phyloP scores from a whole-genome alignment of 768 basidiomycete species.

The Leucosporidium scottii region DNA sequence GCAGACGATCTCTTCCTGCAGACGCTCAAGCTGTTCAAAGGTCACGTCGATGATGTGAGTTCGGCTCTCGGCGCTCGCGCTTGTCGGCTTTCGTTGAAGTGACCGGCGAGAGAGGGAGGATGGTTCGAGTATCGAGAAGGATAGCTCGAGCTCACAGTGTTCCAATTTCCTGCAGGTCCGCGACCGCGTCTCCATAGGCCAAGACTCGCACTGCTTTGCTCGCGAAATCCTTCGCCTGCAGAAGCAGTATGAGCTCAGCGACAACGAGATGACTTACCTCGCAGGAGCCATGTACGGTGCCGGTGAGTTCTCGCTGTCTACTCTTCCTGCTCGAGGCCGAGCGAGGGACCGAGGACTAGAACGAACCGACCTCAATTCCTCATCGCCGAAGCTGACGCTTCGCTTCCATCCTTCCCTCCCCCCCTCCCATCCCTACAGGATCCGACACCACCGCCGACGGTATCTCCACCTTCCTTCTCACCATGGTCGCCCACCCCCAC shows the following conservation, averaged over 20 bases:
- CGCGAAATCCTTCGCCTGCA: constrained; percentile 24
- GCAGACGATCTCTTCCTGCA: constrained; percentile 27
- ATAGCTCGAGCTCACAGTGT: too few relatives aligned
- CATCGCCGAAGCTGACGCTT: too few relatives aligned
- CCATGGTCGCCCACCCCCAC: constrained; percentile 12
- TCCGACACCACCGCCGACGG: constrained; percentile 26
- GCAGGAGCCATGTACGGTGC: constrained; percentile 32
- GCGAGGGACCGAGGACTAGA: too few relatives aligned
- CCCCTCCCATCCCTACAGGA: not conserved
- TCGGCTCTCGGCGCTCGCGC: not conserved
- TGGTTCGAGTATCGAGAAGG: too few relatives aligned
- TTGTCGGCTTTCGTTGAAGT: too few relatives aligned
- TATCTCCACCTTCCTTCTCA: constrained; percentile 18
- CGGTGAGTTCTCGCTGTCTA: not conserved
- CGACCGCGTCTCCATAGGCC: not conserved
- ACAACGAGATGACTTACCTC: constrained; percentile 35
- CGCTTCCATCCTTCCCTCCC: not conserved
- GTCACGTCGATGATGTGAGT: constrained; percentile 28
- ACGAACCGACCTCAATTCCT: too few relatives aligned
- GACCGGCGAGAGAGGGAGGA: too few relatives aligned
- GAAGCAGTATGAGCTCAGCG: constrained; percentile 26
- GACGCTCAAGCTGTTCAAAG: constrained; percentile 29
- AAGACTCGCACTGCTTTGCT: constrained; percentile 30
- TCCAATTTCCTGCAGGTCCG: too few relatives aligned
- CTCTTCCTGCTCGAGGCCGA: not conserved